phyloP scores from a whole-genome alignment of 139 green algal genomes.

The Coelastrella sp. region DNA sequence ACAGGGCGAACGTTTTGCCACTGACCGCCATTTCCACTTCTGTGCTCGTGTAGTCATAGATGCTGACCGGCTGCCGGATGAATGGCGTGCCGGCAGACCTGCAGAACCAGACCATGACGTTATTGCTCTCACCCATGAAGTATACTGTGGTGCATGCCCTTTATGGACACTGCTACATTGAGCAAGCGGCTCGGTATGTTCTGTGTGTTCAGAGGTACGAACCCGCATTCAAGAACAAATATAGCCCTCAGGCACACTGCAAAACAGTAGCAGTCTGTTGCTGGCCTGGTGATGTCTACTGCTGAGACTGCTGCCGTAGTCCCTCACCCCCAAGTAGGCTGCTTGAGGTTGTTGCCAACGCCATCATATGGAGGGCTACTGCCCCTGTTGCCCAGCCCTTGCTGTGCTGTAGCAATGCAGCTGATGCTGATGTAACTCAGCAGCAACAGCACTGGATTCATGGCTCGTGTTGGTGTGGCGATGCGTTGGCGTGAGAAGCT shows the following conservation, averaged over 20 bases:
- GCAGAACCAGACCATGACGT: background rate
- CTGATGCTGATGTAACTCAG: background rate
- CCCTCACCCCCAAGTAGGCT: background rate
- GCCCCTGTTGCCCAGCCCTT: background rate
- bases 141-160: background rate
- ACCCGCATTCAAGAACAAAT: too few relatives aligned
- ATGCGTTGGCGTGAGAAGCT: too few relatives aligned
- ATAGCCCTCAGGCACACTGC: background rate
- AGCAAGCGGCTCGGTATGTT: background rate
- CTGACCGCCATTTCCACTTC: background rate
- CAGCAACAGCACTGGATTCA: background rate
- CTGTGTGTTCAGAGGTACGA: too few relatives aligned
- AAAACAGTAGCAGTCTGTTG: background rate
- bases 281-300: background rate
- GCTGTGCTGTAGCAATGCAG: background rate
- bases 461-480: background rate
- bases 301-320: background rate
- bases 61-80: background rate
- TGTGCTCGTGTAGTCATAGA: background rate
- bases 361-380: background rate
- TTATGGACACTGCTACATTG: background rate
- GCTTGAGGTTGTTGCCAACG: background rate
- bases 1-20: background rate
- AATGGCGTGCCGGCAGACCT: background rate
- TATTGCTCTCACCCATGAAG: too few relatives aligned